Percentiles rank a stretch among this genome's conserved stretches.
These are phyloP conservation scores for Trichosporon sp. DNA, from an alignment of 1,284 basidiomycete genomes.

Conservation along the genomic window DNA sequence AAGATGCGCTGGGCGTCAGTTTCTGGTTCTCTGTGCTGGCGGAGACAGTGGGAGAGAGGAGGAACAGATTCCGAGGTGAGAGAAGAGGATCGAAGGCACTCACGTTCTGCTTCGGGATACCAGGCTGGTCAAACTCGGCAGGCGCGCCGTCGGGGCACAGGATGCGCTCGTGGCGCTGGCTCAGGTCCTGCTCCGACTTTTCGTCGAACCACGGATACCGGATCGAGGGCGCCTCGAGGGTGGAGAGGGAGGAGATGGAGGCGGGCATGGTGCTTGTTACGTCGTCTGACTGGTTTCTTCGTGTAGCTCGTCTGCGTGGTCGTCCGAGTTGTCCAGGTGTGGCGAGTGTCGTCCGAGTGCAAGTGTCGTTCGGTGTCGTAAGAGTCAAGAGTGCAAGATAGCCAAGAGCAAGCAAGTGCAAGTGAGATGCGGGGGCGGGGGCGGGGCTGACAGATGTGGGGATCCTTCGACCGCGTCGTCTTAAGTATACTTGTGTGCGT, in stretches of 20 bases:
- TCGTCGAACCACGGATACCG: constrained; percentile 1
- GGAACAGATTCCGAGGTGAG: not conserved
- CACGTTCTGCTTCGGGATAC: constrained; percentile 4
- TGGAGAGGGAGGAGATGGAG: not conserved
- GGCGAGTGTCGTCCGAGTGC: no score
- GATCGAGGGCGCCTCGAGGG: not conserved
- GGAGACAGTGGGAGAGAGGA: no score
- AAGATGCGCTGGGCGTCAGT: constrained; percentile 4
- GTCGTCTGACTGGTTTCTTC: no score
- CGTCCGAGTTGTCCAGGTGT: not conserved
- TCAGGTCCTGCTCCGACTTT: not conserved
- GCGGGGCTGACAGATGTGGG: not conserved
- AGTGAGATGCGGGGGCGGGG: not conserved
- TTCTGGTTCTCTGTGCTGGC: no score
- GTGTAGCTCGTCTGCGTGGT: not conserved
- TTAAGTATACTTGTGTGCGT: not conserved
- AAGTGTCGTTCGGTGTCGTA: no score
- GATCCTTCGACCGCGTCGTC: not conserved
- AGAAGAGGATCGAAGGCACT: not conserved
- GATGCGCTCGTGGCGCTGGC: constrained; percentile 8
- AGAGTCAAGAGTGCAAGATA: not conserved
- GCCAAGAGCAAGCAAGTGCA: not conserved
- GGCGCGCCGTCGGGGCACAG: constrained; percentile 2
- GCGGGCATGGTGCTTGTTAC: not conserved
- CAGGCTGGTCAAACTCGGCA: constrained; percentile 8